phyloP scores from a whole-genome alignment of 345 rosid species.

The Eutrema heterophyllum region DNA sequence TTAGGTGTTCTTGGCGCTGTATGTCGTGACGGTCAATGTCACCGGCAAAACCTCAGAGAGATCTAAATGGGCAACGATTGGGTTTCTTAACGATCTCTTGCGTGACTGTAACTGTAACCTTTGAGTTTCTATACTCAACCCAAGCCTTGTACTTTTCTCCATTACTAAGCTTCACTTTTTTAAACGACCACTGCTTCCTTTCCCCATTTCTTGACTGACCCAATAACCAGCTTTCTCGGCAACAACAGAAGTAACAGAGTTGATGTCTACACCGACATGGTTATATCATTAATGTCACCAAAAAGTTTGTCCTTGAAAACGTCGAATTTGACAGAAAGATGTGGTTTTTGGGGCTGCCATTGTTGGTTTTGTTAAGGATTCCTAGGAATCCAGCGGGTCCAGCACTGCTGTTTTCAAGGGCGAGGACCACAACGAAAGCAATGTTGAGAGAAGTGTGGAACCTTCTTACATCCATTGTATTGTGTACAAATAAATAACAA shows the following conservation, averaged over 20 bases:
- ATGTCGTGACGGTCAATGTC: background rate
- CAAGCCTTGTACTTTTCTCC: conserved; percentile 12
- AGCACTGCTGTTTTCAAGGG: background rate
- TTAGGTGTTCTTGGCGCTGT: background rate
- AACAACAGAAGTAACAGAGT: background rate
- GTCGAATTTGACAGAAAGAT: background rate
- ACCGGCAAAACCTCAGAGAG: conserved; percentile 1
- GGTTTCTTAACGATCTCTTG: conserved; percentile 1
- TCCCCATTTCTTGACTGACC: background rate
- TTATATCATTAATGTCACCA: background rate
- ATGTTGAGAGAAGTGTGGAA: no score
- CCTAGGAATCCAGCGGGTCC: background rate
- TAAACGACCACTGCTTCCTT: background rate
- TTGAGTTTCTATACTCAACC: background rate
- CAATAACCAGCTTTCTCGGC: conserved; percentile 8
- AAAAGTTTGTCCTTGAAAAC: background rate
- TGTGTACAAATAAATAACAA: no score
- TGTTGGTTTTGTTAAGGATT: background rate
- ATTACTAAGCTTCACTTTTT: background rate
- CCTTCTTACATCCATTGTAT: no score
- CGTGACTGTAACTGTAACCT: background rate
- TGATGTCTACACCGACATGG: background rate
- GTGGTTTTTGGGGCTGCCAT: background rate
- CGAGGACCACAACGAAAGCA: background rate
- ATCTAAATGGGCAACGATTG: background rate